Evolutionary conservation across 2,329 filamentous ascomycete species (phyloP), one percentile per base, ranked within the genome.

Genomic region (Hypoxylon sp.): DNA sequence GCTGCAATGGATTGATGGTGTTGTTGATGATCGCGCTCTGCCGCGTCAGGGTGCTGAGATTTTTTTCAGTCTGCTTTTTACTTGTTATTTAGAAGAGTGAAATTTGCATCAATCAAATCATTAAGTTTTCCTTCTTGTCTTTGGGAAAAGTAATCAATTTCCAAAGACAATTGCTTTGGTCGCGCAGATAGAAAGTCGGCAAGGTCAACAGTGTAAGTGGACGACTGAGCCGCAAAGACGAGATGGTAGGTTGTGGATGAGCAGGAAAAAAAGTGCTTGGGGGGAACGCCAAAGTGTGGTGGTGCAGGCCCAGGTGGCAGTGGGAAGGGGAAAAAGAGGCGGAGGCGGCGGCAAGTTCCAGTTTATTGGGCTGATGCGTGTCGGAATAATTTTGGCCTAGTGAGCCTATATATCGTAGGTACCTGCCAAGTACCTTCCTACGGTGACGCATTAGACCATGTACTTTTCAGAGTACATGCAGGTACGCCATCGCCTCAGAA

Each of bases 161-260:
- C 9, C 25, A 32, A 36, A 52, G 46, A 46, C 60, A 67, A 69
- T 70, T 62, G 63, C 58, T 51, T 63, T 36, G 32, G 36, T 67
- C 50, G 65, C 61, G 63, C 61, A 46, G 56, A 53, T 60, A 59
- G 58, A 71, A 67, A 51, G 64, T 59, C 62, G 67, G 64, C 62
- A 25, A 70, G 71, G 72, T 72, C 49, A 50, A 69, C 53, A 60
- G 67, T 75, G 74, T 72, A 66, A 68, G 72, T 73, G 66, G 64
- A 73, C 69, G 74, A 76, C 75, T 76, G 75, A 76, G 75, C 75
- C 75, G 74, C 75, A 75, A 72, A 68, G 70, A 65, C 65, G 73
- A 70, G 70, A 73, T 75, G 68, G 63, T 65, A 65, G 63, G 73
- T 75, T 76, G 75, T 76, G 75, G 75, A 76, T 75, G 75, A 75